phyloP scores from a whole-genome alignment of 2,329 filamentous ascomycete genomes.

The Sporothrix brunneoviolacea region DNA sequence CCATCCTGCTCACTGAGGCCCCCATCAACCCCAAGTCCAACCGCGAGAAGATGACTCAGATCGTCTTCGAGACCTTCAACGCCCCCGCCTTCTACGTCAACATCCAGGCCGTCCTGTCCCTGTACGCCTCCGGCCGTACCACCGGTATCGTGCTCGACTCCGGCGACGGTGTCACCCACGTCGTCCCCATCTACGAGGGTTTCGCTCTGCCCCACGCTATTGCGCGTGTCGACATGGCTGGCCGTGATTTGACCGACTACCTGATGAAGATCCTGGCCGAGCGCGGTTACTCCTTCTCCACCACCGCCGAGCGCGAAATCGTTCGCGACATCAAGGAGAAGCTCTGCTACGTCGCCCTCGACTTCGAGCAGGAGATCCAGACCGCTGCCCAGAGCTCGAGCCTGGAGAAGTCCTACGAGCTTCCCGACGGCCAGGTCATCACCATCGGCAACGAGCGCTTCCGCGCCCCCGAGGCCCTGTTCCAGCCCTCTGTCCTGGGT shows the following conservation, averaged over 20 bases:
- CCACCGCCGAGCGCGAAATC: constrained; percentile 99
- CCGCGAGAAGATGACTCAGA: constrained; percentile 99
- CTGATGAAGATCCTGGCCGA: constrained; percentile 99
- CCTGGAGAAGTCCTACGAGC: constrained; percentile 99
- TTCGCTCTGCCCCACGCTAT: constrained; percentile 99
- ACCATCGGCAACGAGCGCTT: constrained; percentile 99
- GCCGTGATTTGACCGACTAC: constrained; percentile 99
- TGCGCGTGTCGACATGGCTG: constrained; percentile 99
- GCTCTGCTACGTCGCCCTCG: constrained; percentile 99
- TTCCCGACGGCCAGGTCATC: constrained; percentile 98
- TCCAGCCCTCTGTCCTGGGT: constrained; percentile 97
- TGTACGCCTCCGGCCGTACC: constrained; percentile 99
- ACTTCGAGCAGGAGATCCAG: constrained; percentile 99
- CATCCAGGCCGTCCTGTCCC: constrained; percentile 97
- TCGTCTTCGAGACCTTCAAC: constrained; percentile 99
- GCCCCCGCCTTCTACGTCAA: constrained; percentile 99
- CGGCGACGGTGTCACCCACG: constrained; percentile 99
- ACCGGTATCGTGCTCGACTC: constrained; percentile 99
- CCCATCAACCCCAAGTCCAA: constrained; percentile 99
- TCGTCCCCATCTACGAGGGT: constrained; percentile 99
- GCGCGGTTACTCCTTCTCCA: constrained; percentile 99
- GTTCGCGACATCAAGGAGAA: constrained; percentile 99
- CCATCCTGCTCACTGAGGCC: constrained; percentile 96
- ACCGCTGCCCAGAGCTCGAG: constrained; percentile 97
- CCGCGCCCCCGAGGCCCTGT: constrained; percentile 98